Conservation (phyloP, 1,284 basidiomycete species). For the Boletus smithii region DNA sequence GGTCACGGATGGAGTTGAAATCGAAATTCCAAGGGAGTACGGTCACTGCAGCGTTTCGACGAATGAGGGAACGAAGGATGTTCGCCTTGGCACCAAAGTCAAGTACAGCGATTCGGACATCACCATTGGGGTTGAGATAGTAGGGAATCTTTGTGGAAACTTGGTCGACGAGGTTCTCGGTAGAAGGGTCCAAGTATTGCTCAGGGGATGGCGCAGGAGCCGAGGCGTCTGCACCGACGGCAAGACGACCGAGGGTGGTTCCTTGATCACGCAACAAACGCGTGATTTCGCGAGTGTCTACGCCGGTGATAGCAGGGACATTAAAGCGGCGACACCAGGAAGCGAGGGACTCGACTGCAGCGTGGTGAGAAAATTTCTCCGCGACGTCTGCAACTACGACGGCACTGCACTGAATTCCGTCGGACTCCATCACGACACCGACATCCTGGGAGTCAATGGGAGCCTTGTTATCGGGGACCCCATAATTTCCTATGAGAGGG, state of each 20-base stretch:
- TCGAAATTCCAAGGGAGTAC: slow-evolving; percentile 98
- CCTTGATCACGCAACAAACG: slow-evolving; percentile 93
- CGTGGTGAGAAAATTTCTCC: slow-evolving; percentile 92
- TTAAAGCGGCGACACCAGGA: slow-evolving; percentile 92
- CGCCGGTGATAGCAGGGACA: slow-evolving; percentile 92
- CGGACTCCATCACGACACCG: slow-evolving; percentile 88
- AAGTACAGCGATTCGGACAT: slow-evolving; percentile 90
- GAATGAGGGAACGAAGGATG: slow-evolving; percentile 89
- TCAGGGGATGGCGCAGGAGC: slow-evolving; percentile 55
- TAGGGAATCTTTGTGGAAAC: slow-evolving; percentile 87
- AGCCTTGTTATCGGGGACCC: slow-evolving; percentile 83
- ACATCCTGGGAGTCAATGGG: slow-evolving; percentile 79
- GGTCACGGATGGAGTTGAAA: slow-evolving; percentile 87
- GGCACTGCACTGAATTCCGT: slow-evolving; percentile 86
- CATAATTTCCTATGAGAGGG: slow-evolving; percentile 98
- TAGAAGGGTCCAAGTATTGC: slow-evolving; percentile 91
- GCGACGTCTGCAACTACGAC: slow-evolving; percentile 95
- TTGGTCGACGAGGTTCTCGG: slow-evolving; percentile 91
- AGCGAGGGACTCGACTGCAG: slow-evolving; percentile 89
- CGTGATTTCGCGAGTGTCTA: slow-evolving; percentile 97
- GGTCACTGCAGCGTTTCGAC: slow-evolving; percentile 87
- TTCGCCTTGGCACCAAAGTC: slow-evolving; percentile 99
- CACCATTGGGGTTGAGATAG: slow-evolving; percentile 82
- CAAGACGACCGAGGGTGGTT: slow-evolving; percentile 91
- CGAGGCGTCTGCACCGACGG: slow-evolving; percentile 75